These are phyloP conservation scores for Flagelloscypha sp. DNA, from an alignment of 768 basidiomycete genomes.

Conservation along the genomic window DNA sequence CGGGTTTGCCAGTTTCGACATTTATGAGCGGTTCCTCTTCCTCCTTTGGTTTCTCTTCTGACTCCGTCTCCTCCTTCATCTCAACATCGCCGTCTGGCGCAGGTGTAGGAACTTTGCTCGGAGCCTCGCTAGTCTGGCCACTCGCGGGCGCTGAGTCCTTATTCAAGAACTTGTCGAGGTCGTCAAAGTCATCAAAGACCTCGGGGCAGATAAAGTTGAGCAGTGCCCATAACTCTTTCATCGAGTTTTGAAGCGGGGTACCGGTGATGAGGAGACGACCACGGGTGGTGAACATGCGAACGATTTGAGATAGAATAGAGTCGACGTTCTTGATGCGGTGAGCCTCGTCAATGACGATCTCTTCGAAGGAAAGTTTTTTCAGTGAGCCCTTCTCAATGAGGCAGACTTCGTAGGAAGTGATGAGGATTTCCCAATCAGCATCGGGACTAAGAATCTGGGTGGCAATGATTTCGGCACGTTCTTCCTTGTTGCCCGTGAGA, in stretches of 20 bases:
- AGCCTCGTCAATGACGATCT: slow-evolving; percentile 97
- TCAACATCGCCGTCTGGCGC: no score
- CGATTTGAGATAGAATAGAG: slow-evolving; percentile 90
- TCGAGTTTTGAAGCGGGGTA: slow-evolving; percentile 92
- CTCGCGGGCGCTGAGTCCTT: slow-evolving; percentile 68
- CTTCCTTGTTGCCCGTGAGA: slow-evolving; percentile 83
- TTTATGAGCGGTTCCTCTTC: no score
- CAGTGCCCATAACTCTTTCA: slow-evolving; percentile 90
- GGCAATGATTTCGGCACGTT: slow-evolving; percentile 75
- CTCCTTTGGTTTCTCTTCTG: no score
- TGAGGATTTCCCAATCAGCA: slow-evolving; percentile 86
- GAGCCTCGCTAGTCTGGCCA: no score
- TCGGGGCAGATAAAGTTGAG: slow-evolving; percentile 97
- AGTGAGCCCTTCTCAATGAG: slow-evolving; percentile 89
- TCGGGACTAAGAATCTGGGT: slow-evolving; percentile 72
- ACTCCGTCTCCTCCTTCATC: no score
- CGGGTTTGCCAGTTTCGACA: slow-evolving; percentile 12
- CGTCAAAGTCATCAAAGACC: slow-evolving; percentile 85
- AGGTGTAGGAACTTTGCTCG: no score
- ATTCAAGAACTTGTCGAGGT: slow-evolving; percentile 90
- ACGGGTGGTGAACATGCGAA: slow-evolving; percentile 80
- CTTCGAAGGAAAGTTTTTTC: slow-evolving; percentile 94
- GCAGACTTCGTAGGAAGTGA: slow-evolving; percentile 96
- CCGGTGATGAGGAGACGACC: slow-evolving; percentile 93
- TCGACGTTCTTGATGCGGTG: slow-evolving; percentile 99